Evolutionary conservation across 306 rosid genomes (phyloP), one percentile per base, ranked within the genome.

Genomic region (Ammopiptanthus mongolicus): DNA sequence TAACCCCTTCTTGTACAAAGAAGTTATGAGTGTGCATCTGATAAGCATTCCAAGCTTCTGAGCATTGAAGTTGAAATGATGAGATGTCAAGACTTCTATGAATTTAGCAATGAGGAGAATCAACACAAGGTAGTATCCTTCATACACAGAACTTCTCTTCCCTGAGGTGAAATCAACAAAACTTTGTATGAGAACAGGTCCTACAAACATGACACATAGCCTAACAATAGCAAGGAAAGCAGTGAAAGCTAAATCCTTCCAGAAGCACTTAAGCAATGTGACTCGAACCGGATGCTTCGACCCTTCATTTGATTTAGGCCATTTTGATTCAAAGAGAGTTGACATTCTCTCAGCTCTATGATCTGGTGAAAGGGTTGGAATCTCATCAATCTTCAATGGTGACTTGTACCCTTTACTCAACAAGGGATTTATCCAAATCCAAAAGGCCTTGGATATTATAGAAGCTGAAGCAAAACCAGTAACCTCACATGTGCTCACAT

Each of bases 381-480:
- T 60, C 9, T 91, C 87, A 31, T 91, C 93, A 1, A 83, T 57
- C 50, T 71, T 86, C 25, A 91, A 51, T 0, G 93, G 88, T 0
- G 90, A 71, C 29, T 73, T 87, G 83, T 88, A 85, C 44, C 97
- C 97, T 83, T 85, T 81, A 14, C 80, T 74, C 51, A 91, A 80
- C 64, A 91, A 76, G 25, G 97, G 97, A 64, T 91, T 89, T 74
- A 91, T 81, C 97, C 97, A 91, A 50, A 80, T 8, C 93, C 86
- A 88, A 63, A 88, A 84, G 8, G 90, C 85, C 76, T 88, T 91
- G 4, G 92, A 88, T 12, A 88, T 6, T 4, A 82, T 2, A 21
- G 96, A 87, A 83, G 96, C 96, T 5, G 97, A 87, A 75, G 96
- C 93, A 76, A 81, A 91, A 3, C 44, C 87, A 52, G 86, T 81